A percentile compares a stretch with the other conserved stretches of the same genome.
Conservation (phyloP, 2,329 filamentous ascomycete genomes). For the Samsoniella hepiali region DNA sequence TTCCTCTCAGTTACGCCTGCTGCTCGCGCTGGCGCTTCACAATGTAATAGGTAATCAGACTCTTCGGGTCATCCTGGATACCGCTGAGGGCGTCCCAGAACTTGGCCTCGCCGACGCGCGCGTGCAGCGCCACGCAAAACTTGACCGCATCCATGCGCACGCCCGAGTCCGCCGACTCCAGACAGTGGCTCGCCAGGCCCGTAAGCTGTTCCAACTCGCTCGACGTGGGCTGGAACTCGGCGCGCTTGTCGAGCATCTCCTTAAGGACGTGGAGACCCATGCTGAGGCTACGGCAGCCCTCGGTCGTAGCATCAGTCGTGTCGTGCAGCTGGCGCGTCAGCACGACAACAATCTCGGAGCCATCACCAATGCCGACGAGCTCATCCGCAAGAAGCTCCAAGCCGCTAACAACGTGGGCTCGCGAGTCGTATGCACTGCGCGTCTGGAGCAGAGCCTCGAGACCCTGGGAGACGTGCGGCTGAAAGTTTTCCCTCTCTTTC, state of each 20-base stretch:
- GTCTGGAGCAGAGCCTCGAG: conserved; percentile 65
- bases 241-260: conserved; percentile 52
- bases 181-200: conserved; percentile 50
- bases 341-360: conserved; percentile 55
- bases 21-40: conserved; percentile 63
- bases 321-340: conserved; percentile 47
- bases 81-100: conserved; percentile 68
- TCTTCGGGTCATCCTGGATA: conserved; percentile 70
- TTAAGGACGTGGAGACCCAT: conserved; percentile 64
- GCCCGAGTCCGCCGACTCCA: conserved; percentile 59
- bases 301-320: conserved; percentile 39
- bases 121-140: conserved; percentile 70
- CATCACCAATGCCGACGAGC: conserved; percentile 63
- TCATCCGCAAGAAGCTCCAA: conserved; percentile 72
- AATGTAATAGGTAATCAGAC: conserved; percentile 77
- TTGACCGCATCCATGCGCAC: conserved; percentile 75
- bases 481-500: conserved; percentile 62
- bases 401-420: conserved; percentile 69
- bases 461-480: conserved; percentile 63
- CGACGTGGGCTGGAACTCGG: conserved; percentile 48
- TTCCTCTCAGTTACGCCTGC: neutral
- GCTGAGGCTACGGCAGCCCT: conserved; percentile 52
- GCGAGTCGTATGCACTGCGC: conserved; percentile 63
- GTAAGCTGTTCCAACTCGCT: conserved; percentile 51
- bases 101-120: conserved; percentile 52